Conservation (phyloP, 441 rosid species). For the Mallotus japonicus region DNA sequence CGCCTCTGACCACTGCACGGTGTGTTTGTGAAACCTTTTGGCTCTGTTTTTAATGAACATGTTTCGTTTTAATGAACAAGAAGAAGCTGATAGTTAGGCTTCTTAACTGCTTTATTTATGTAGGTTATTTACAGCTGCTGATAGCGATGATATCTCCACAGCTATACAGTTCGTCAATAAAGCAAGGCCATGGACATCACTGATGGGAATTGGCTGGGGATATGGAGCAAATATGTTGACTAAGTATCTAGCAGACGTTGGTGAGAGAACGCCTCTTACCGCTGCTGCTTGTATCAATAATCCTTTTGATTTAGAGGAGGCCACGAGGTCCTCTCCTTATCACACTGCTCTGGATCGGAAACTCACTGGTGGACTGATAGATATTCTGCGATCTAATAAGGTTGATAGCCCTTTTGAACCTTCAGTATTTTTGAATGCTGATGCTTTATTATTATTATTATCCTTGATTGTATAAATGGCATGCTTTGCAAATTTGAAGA, state of each 20-base stretch:
- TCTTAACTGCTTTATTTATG: conserved; percentile 42
- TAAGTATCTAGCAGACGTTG: conserved; percentile 86
- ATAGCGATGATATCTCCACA: conserved; percentile 88
- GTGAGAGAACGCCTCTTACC: conserved; percentile 80
- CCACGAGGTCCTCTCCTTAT: conserved; percentile 63
- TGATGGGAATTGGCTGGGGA: conserved; percentile 88
- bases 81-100: conserved; percentile 34
- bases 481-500: not conserved
- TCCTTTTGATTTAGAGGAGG: conserved; percentile 95
- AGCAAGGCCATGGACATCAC: conserved; percentile 90
- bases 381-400: conserved; percentile 83
- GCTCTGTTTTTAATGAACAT: too few species aligned
- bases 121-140: conserved; percentile 99
- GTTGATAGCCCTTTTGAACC: conserved; percentile 39
- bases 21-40: conserved; percentile 25
- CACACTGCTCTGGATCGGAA: conserved; percentile 47
- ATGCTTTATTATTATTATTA: not conserved
- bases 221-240: conserved; percentile 94
- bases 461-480: conserved; percentile 16
- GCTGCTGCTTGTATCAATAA: conserved; percentile 91
- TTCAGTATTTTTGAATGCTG: conserved; percentile 8
- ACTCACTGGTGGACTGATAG: conserved; percentile 71
- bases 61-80: not conserved
- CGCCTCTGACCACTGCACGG: conserved; percentile 91
- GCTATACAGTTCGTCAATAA: conserved; percentile 70